These are phyloP conservation scores for Plectosphaerella cucumerina DNA, from an alignment of 2,329 filamentous ascomycete species.

Conservation along the genomic window DNA sequence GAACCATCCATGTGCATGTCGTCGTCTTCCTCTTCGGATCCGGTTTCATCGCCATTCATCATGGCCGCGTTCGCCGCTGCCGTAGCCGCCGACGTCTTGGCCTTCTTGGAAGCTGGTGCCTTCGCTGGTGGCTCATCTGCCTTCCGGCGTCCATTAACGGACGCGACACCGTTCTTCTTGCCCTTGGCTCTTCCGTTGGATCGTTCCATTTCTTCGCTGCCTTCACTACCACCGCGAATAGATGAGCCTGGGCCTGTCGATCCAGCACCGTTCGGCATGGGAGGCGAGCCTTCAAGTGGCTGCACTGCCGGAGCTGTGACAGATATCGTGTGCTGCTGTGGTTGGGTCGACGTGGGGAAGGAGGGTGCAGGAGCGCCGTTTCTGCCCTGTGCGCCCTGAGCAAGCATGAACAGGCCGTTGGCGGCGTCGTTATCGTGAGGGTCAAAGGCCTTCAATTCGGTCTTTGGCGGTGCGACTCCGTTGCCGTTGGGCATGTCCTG, in stretches of 20 bases:
- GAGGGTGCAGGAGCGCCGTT: slow-evolving; percentile 51
- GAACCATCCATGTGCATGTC: slow-evolving; percentile 51
- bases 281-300: slow-evolving; percentile 42
- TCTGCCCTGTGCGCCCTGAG: slow-evolving; percentile 73
- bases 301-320: slow-evolving; percentile 27
- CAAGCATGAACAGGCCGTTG: slow-evolving; percentile 88
- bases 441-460: slow-evolving; percentile 60
- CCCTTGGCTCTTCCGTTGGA: slow-evolving; percentile 62
- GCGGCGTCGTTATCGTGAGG: slow-evolving; percentile 94
- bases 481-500: slow-evolving; percentile 28
- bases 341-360: slow-evolving; percentile 40
- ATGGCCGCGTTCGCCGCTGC: slow-evolving; percentile 16
- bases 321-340: slow-evolving; percentile 47
- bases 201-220: slow-evolving; percentile 70
- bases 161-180: slow-evolving; percentile 54
- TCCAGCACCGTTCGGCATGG: slow-evolving; percentile 44
- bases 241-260: slow-evolving; percentile 30
- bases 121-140: slow-evolving; percentile 64
- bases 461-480: slow-evolving; percentile 34
- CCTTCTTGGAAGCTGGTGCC: slow-evolving; percentile 63
- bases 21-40: slow-evolving; percentile 44
- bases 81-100: slow-evolving; percentile 51
- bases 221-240: slow-evolving; percentile 59
- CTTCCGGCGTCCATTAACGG: slow-evolving; percentile 70
- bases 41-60: slow-evolving; percentile 20